These are phyloP conservation scores for Microglena sp. DNA, from an alignment of 139 green algal genomes.

Conservation along the genomic window DNA sequence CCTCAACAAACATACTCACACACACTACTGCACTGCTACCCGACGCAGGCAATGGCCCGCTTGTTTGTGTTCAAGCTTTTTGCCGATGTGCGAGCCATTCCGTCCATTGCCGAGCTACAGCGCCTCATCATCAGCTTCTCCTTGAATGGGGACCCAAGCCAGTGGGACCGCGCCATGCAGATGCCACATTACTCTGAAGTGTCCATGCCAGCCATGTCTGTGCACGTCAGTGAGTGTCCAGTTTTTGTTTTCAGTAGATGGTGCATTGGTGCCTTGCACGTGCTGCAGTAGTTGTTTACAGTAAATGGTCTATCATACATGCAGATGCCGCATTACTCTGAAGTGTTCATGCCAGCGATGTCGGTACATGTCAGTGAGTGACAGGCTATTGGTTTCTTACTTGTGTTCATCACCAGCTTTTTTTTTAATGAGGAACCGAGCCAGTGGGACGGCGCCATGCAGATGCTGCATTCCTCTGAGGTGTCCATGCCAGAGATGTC, in stretches of 20 bases:
- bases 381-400: too few species aligned
- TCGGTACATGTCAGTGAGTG: too few species aligned
- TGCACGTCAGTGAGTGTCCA: conserved; percentile 39
- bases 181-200: conserved; percentile 80
- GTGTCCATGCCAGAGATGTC: too few species aligned
- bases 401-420: conserved; percentile 4
- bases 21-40: not conserved
- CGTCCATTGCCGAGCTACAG: conserved; percentile 8
- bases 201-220: conserved; percentile 77
- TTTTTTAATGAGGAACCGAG: conserved; percentile 57
- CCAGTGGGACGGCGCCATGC: conserved; percentile 74
- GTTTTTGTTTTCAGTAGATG: too few species aligned
- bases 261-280: not conserved
- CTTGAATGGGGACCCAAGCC: conserved; percentile 59
- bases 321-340: too few species aligned
- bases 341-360: too few species aligned
- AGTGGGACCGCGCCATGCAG: conserved; percentile 75
- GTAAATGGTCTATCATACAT: too few species aligned
- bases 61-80: too few species aligned
- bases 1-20: conserved; percentile 7
- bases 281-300: too few species aligned
- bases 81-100: too few species aligned
- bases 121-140: conserved; percentile 3
- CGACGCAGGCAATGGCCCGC: too few species aligned
- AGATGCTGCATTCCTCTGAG: too few species aligned